Evolutionary conservation across 2,329 filamentous ascomycete genomes (phyloP).

Genomic region (Arthrobotrys entomopaga): DNA sequence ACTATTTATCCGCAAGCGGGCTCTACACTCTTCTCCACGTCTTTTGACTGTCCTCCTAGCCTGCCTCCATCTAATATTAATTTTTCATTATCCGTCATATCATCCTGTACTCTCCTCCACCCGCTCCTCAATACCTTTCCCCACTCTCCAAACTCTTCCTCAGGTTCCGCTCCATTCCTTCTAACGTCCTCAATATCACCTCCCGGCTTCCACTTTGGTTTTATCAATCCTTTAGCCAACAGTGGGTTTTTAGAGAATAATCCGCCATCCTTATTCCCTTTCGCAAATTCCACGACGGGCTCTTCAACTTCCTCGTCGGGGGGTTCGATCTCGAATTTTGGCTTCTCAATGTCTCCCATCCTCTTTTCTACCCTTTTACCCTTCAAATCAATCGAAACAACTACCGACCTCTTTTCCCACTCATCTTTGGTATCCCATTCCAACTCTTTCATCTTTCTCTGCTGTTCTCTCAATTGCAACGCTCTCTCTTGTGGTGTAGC

Average conservation of each 20-base stretch:
- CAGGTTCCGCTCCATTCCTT: slow-evolving; percentile 12
- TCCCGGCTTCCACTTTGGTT: slow-evolving; percentile 59
- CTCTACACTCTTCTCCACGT: slow-evolving; percentile 38
- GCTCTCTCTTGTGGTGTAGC: slow-evolving; percentile 84
- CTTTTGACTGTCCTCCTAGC: slow-evolving; percentile 62
- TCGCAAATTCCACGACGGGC: slow-evolving; percentile 10
- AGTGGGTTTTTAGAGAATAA: slow-evolving; percentile 46
- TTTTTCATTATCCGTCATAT: slow-evolving; percentile 69
- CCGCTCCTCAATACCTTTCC: slow-evolving; percentile 58
- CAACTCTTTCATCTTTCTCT: slow-evolving; percentile 82
- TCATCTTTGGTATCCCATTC: slow-evolving; percentile 86
- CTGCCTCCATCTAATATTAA: slow-evolving; percentile 70
- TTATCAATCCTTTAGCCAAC: slow-evolving; percentile 40
- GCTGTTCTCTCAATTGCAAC: slow-evolving; percentile 83
- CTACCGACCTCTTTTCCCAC: slow-evolving; percentile 86
- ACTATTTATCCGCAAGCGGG: slow-evolving; percentile 32
- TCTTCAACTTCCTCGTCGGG: slow-evolving; percentile 58
- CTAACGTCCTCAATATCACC: slow-evolving; percentile 13
- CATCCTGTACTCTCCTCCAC: slow-evolving; percentile 72
- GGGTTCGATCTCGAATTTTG: slow-evolving; percentile 74
- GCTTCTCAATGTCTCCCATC: slow-evolving; percentile 71
- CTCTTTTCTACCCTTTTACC: slow-evolving; percentile 79
- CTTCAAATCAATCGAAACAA: slow-evolving; percentile 84
- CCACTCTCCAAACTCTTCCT: slow-evolving; percentile 51
- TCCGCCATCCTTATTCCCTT: slow-evolving; percentile 39